Conservation (phyloP, 2,329 filamentous ascomycete genomes). For the Daldinia sp. region DNA sequence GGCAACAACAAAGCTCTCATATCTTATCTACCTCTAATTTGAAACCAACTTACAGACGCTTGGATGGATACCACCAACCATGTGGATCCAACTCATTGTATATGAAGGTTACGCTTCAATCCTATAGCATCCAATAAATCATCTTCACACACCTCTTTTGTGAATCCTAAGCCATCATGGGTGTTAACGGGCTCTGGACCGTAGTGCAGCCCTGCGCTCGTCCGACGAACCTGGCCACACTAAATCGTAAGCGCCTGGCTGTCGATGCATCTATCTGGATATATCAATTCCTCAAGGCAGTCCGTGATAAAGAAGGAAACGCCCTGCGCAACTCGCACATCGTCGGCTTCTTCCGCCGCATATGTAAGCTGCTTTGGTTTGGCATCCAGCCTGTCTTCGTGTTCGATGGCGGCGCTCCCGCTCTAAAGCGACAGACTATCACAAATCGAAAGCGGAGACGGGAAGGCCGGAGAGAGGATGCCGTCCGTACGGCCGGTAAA, state of each 20-base stretch:
- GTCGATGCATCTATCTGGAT: conserved; percentile 99
- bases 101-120: conserved; percentile 18
- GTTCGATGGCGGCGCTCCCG: conserved; percentile 94
- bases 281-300: conserved; percentile 98
- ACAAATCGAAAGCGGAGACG: conserved; percentile 80
- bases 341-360: conserved; percentile 96
- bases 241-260: conserved; percentile 95
- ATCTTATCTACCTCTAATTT: neutral
- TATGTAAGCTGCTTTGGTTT: conserved; percentile 97
- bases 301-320: conserved; percentile 98
- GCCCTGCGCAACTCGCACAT: conserved; percentile 95
- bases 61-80: conserved; percentile 9
- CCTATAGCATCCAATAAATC: neutral
- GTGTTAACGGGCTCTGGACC: conserved; percentile 98
- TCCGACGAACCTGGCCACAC: conserved; percentile 93
- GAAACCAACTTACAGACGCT: neutral
- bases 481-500: conserved; percentile 89
- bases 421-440: conserved; percentile 92
- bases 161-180: conserved; percentile 70
- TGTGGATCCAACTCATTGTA: conserved; percentile 13
- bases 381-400: conserved; percentile 98
- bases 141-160: conserved; percentile 6
- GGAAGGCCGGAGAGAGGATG: conserved; percentile 93
- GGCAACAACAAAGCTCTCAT: conserved; percentile 18
- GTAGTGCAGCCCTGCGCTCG: conserved; percentile 95